These are phyloP conservation scores for Heliamphora pulchella DNA, from an alignment of 179 eudicot species.

Conservation along the genomic window DNA sequence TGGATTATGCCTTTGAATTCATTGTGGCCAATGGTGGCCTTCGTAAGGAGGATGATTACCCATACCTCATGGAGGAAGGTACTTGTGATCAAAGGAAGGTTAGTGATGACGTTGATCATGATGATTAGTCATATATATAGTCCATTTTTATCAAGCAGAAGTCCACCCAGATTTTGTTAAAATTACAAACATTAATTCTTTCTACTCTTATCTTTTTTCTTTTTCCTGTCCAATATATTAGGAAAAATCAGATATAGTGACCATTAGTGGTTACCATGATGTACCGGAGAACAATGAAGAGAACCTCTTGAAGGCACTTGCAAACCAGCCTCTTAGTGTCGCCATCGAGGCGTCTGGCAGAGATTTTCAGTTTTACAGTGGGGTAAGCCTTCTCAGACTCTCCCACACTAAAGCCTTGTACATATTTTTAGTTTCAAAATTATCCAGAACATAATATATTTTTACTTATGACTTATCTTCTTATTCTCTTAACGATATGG, in stretches of 20 bases:
- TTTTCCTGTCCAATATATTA: conserved; percentile 13
- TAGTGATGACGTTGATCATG: not conserved
- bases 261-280: conserved; percentile 69
- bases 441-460: no score
- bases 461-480: no score
- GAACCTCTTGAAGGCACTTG: conserved; percentile 80
- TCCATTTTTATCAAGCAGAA: not conserved
- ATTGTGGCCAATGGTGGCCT: conserved; percentile 57
- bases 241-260: conserved; percentile 49
- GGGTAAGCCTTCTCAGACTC: conserved; percentile 34
- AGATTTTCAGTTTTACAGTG: conserved; percentile 88
- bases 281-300: conserved; percentile 63
- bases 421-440: no score
- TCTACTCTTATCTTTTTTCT: not conserved
- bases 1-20: conserved; percentile 59
- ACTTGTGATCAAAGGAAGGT: conserved; percentile 51
- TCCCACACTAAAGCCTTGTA: not conserved
- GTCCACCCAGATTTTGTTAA: not conserved
- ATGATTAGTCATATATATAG: not conserved
- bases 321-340: conserved; percentile 82
- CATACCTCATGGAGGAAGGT: conserved; percentile 72
- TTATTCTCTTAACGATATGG: no score
- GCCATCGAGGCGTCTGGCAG: conserved; percentile 78
- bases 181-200: no score
- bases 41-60: conserved; percentile 62